Evolutionary conservation across 768 basidiomycete genomes (phyloP).

Genomic region (Dacryopinax spathularia): DNA sequence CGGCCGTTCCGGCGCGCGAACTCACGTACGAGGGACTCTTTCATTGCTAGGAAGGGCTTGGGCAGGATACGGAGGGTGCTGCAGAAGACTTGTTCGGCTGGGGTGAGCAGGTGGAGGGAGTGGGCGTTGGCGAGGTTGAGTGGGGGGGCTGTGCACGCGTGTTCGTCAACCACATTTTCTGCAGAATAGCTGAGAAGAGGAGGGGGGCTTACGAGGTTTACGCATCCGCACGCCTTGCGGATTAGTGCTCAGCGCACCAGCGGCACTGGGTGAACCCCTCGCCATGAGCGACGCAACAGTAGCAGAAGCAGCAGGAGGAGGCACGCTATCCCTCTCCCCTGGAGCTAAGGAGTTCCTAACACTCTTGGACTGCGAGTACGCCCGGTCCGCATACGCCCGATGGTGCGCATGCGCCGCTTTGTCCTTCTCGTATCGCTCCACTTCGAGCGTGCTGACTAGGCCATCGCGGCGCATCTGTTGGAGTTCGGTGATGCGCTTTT

Average conservation of each 20-base stretch:
- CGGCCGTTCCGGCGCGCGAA: constrained; percentile 81
- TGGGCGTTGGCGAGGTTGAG: constrained; percentile 85
- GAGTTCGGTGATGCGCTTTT: constrained; percentile 79
- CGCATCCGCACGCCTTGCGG: neutral
- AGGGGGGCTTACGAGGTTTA: constrained; percentile 8
- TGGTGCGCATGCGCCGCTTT: constrained; percentile 37
- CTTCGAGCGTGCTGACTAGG: constrained; percentile 68
- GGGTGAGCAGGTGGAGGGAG: constrained; percentile 76
- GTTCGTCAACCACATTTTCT: neutral
- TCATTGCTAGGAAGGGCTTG: constrained; percentile 89
- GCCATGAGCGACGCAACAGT: neutral
- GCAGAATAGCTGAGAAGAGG: no score
- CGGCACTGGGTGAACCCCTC: no score
- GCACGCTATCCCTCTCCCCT: neutral
- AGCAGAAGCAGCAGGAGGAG: neutral
- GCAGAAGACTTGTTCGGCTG: constrained; percentile 77
- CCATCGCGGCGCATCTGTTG: constrained; percentile 84
- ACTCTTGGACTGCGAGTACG: neutral
- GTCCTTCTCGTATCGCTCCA: constrained; percentile 76
- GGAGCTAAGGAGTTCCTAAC: neutral
- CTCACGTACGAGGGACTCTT: constrained; percentile 87
- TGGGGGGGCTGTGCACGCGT: constrained; percentile 26
- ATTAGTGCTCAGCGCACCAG: no score
- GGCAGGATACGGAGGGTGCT: constrained; percentile 82
- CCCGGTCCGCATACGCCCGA: neutral